Evolutionary conservation across 176 grass and related monocot species (phyloP).

Genomic region (Eragrostis curvula): DNA sequence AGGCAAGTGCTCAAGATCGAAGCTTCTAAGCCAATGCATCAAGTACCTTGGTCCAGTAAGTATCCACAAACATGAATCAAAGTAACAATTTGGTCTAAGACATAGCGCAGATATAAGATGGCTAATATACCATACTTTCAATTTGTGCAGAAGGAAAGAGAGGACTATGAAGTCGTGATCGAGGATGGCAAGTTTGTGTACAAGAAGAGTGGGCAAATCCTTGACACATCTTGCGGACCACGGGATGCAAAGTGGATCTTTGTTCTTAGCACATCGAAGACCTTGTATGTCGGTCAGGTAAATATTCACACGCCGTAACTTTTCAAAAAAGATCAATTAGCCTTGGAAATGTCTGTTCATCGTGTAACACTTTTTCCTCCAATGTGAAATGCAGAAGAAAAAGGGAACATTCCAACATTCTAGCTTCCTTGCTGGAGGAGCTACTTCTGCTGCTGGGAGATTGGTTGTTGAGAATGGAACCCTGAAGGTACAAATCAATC

Average conservation of each 20-base stretch:
- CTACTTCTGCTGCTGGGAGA: slow-evolving; percentile 83
- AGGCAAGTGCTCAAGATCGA: slow-evolving; percentile 60
- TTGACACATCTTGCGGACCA: slow-evolving; percentile 47
- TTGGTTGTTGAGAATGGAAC: slow-evolving; percentile 74
- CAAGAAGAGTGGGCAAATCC: slow-evolving; percentile 55
- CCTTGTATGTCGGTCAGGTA: slow-evolving; percentile 82
- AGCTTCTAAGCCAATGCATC: slow-evolving; percentile 85
- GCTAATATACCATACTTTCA: not conserved
- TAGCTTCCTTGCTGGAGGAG: slow-evolving; percentile 90
- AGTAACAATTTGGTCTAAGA: not conserved
- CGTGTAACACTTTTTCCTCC: not conserved
- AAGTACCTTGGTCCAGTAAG: slow-evolving; percentile 95
- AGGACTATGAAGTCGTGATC: slow-evolving; percentile 72
- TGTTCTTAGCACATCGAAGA: slow-evolving; percentile 88
- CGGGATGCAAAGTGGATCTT: slow-evolving; percentile 88
- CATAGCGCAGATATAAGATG: not conserved
- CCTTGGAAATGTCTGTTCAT: not conserved
- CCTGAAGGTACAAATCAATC: slow-evolving; percentile 59
- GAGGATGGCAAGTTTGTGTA: slow-evolving; percentile 81
- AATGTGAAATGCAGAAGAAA: slow-evolving; percentile 68
- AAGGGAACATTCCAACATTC: slow-evolving; percentile 95
- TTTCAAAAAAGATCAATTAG: not conserved
- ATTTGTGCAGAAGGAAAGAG: slow-evolving; percentile 84
- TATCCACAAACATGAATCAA: slow-evolving; percentile 9
- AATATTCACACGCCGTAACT: slow-evolving; percentile 4